Evolutionary conservation across 306 rosid genomes (phyloP).

Genomic region (Rosa chinensis): DNA sequence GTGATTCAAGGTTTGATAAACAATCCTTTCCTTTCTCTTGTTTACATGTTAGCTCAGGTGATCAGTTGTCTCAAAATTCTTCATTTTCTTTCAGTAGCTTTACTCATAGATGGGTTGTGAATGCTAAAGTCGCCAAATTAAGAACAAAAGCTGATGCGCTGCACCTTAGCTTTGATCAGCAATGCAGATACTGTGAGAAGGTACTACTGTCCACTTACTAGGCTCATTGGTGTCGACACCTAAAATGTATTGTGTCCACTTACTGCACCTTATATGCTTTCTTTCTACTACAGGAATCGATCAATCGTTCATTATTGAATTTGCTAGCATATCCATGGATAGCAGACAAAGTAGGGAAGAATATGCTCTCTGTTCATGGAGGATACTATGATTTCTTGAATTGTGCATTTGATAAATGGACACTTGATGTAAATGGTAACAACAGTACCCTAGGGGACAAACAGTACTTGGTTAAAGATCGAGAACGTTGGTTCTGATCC

Average conservation of each 20-base stretch:
- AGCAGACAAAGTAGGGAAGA: conserved; percentile 59
- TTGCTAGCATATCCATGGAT: conserved; percentile 85
- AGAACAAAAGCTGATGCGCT: conserved; percentile 57
- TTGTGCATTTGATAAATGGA: conserved; percentile 92
- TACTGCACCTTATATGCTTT: background rate
- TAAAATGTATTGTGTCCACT: background rate
- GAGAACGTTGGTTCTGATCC: conserved; percentile 54
- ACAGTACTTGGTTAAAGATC: conserved; percentile 44
- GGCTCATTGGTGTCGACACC: background rate
- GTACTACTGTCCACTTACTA: conserved; percentile 27
- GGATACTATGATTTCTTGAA: conserved; percentile 71
- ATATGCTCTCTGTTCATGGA: conserved; percentile 62
- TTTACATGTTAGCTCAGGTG: conserved; percentile 16
- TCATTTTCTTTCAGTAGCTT: conserved; percentile 50
- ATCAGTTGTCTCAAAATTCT: background rate
- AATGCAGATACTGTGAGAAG: conserved; percentile 88
- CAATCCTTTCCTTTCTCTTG: background rate
- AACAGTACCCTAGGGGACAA: conserved; percentile 9
- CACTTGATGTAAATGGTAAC: conserved; percentile 52
- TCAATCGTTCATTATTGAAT: conserved; percentile 68
- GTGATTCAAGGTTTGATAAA: conserved; percentile 50
- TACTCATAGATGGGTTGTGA: conserved; percentile 60
- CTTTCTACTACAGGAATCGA: conserved; percentile 62
- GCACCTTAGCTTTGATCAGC: conserved; percentile 69
- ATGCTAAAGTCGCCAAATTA: conserved; percentile 65